Evolutionary conservation across 2,329 filamentous ascomycete species (phyloP), one percentile per base, ranked within the genome.

Genomic region (Aspergillus fructus): DNA sequence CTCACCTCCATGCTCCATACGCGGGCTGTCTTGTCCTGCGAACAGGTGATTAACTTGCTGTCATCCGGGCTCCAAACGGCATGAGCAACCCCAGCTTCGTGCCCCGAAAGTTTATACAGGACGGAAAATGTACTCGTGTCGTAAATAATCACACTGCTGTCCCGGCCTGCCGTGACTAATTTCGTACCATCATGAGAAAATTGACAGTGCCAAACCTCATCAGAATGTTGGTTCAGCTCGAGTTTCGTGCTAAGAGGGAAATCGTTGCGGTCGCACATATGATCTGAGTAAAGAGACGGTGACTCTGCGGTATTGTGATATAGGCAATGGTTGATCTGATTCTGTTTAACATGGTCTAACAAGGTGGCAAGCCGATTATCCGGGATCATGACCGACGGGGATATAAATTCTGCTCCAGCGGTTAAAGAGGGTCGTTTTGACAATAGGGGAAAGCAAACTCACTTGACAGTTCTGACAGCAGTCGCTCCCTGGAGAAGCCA

Each of bases 381-480:
- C 1, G 94, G 94, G 54, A 99, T 89, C 93, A 99, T 97, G 45
- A 96, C 90, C 4, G 92, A 94, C 0, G 94, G 93, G 1, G 94
- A 96, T 72, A 99, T 96, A 56, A 86, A 96, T 79, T 83, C 90
- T 93, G 65, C 17, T 59, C 17, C 7, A 17, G 7, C 19, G 6
- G 45, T 58, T 53, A 56, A 46, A 48, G 7, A 24, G 19, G 21
- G 21, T 15, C 6, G 41, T 11, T 11, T 37, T 13, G 15, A 8
- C 12, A 15, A 12, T 21, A 12, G 5, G 13, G 24, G 15, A 8
- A 27, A 43, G 9, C 21, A 7, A 2, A 76, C 85, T 76, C 79
- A 94, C 90, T 91, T 23, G 93, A 96, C 34, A 97, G 78, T 59
- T 94, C 86, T 0, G 90, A 91, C 19, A 97, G 82, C 4, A 97